These are phyloP conservation scores for Salicornia ramosissima DNA, from an alignment of 148 eudicot species.

Conservation along the genomic window DNA sequence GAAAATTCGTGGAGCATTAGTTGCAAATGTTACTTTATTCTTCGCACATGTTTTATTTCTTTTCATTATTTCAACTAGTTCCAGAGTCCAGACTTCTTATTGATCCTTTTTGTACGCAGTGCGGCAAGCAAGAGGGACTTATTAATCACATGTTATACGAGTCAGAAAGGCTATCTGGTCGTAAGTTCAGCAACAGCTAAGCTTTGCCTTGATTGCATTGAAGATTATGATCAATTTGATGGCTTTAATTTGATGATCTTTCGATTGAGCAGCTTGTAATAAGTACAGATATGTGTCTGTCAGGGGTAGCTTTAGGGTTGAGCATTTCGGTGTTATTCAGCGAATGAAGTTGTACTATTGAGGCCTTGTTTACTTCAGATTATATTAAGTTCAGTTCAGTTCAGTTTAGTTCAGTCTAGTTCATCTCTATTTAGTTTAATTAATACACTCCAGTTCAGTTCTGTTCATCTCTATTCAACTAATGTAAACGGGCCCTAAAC, in stretches of 20 bases:
- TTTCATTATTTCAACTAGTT: background rate
- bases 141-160: slow-evolving; percentile 39
- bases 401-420: no score
- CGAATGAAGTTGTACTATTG: background rate
- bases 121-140: slow-evolving; percentile 48
- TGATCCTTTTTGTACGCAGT: slow-evolving; percentile 25
- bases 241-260: background rate
- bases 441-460: no score
- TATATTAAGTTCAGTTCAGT: no score
- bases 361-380: no score
- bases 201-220: slow-evolving; percentile 18
- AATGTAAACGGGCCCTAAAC: no score
- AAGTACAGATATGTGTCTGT: background rate
- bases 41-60: background rate
- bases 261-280: background rate
- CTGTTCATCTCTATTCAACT: no score
- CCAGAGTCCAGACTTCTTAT: background rate
- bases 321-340: background rate
- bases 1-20: background rate
- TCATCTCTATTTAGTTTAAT: no score
- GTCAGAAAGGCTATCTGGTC: slow-evolving; percentile 38
- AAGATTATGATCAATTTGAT: slow-evolving; percentile 9
- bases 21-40: background rate
- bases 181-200: slow-evolving; percentile 27
- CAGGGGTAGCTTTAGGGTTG: slow-evolving; percentile 4